Evolutionary conservation across 805 yeast species (phyloP).

Genomic region (Lachancea quebecensis): DNA sequence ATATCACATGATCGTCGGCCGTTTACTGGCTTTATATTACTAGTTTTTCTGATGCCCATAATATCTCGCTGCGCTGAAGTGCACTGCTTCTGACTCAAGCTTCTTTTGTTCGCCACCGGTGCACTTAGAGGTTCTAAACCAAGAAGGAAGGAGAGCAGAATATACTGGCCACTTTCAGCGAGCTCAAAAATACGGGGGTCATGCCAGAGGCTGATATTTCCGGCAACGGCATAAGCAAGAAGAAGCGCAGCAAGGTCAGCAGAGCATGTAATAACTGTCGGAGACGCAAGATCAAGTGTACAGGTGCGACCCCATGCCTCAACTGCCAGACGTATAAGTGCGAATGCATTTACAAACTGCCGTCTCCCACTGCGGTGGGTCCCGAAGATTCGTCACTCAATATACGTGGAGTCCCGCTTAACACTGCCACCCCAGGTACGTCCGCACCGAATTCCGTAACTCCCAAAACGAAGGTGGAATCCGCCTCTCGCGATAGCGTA

Average conservation of each 20-base stretch:
- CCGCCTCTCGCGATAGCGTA: neutral
- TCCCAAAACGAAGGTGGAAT: neutral
- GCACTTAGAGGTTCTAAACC: no score
- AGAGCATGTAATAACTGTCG: constrained; percentile 31
- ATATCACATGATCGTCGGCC: no score
- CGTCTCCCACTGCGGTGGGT: constrained; percentile 1
- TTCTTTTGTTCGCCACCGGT: no score
- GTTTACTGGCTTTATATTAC: no score
- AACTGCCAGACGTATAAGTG: constrained; percentile 29
- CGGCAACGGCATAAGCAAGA: neutral
- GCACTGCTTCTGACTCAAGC: no score
- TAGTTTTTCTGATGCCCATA: no score
- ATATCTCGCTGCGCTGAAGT: no score
- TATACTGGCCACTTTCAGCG: no score
- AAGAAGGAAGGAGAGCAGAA: no score
- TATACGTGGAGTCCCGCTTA: neutral
- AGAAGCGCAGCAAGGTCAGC: constrained; percentile 16
- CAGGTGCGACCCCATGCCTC: constrained; percentile 29
- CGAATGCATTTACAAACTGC: constrained; percentile 19
- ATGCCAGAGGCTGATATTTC: neutral
- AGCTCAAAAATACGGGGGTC: no score
- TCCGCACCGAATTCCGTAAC: neutral
- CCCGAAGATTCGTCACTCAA: neutral
- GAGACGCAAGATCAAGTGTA: constrained; percentile 30
- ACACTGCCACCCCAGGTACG: neutral